Conservation (phyloP, 768 basidiomycete genomes). For the Cantharellus anzutake region DNA sequence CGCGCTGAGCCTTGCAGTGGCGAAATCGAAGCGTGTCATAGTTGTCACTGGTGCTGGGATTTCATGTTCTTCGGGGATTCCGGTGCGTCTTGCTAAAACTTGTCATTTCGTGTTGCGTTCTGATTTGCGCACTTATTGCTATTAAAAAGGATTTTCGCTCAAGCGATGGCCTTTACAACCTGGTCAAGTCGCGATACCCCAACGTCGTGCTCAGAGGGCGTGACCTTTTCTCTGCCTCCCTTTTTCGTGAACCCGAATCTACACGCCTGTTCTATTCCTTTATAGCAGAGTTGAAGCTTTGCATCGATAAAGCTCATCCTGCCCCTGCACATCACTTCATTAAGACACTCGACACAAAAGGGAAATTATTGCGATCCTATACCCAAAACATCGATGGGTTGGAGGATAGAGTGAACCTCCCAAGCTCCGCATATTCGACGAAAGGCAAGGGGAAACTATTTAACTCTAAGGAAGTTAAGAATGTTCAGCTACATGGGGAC, state of each 20-base stretch:
- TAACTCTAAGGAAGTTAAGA: conserved; percentile 52
- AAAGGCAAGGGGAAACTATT: conserved; percentile 26
- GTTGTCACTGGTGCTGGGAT: conserved; percentile 92
- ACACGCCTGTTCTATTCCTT: conserved; percentile 88
- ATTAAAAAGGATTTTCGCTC: conserved; percentile 78
- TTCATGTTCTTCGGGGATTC: conserved; percentile 90
- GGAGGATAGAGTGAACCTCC: conserved; percentile 41
- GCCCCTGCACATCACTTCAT: conserved; percentile 82
- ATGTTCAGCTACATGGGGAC: conserved; percentile 88
- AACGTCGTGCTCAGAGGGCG: conserved; percentile 74
- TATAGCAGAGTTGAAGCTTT: conserved; percentile 74
- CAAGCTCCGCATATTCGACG: background rate
- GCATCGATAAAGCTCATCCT: conserved; percentile 61
- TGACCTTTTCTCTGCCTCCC: conserved; percentile 84
- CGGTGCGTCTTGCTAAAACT: conserved; percentile 34
- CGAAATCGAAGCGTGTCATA: conserved; percentile 71
- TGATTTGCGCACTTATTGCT: background rate
- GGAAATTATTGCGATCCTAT: conserved; percentile 74
- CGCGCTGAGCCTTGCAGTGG: conserved; percentile 57
- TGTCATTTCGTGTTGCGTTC: background rate
- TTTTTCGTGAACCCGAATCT: conserved; percentile 73
- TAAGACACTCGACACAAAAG: conserved; percentile 61
- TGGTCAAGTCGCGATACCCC: conserved; percentile 74
- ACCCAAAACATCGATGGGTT: conserved; percentile 98
- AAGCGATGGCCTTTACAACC: conserved; percentile 75